A percentile compares a stretch with the other conserved stretches of the same genome.
Conservation (phyloP, 2,329 filamentous ascomycete genomes). For the Onygenales sp. region DNA sequence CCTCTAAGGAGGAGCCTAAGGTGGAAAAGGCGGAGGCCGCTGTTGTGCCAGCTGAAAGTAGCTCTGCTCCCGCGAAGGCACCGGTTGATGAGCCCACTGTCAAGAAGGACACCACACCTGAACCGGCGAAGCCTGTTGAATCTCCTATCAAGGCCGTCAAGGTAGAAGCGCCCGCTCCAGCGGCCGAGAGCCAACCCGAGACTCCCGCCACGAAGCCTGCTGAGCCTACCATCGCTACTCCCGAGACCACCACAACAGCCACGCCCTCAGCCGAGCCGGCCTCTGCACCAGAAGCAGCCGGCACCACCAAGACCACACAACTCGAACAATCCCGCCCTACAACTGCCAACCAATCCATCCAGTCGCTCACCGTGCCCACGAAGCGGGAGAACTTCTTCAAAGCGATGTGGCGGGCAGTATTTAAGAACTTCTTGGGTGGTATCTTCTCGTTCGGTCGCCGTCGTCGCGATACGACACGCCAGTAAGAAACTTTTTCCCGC, state of each 20-base stretch:
- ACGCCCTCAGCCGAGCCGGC: background rate
- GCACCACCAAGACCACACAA: slow-evolving; percentile 11
- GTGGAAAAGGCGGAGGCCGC: background rate
- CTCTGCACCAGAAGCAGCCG: background rate
- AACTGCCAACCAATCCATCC: slow-evolving; percentile 26
- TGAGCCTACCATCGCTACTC: slow-evolving; percentile 18
- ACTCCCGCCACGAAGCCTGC: background rate
- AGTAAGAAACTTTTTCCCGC: slow-evolving; percentile 16
- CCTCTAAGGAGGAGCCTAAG: background rate
- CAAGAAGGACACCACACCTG: background rate
- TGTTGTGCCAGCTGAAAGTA: background rate
- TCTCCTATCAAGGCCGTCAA: background rate
- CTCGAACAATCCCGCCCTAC: slow-evolving; percentile 8
- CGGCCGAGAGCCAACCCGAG: background rate
- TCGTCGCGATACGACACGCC: slow-evolving; percentile 15
- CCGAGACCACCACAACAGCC: background rate
- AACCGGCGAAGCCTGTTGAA: background rate
- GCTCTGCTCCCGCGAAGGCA: background rate
- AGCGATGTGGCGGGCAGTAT: slow-evolving; percentile 30
- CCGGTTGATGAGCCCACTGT: background rate
- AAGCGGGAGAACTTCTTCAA: slow-evolving; percentile 32
- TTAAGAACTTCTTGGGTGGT: slow-evolving; percentile 30
- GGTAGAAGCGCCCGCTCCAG: background rate
- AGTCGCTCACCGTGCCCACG: slow-evolving; percentile 23
- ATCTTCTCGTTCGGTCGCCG: slow-evolving; percentile 32